Conservation (phyloP, 495 filamentous ascomycete genomes). For the Penicillium crystallinum region DNA sequence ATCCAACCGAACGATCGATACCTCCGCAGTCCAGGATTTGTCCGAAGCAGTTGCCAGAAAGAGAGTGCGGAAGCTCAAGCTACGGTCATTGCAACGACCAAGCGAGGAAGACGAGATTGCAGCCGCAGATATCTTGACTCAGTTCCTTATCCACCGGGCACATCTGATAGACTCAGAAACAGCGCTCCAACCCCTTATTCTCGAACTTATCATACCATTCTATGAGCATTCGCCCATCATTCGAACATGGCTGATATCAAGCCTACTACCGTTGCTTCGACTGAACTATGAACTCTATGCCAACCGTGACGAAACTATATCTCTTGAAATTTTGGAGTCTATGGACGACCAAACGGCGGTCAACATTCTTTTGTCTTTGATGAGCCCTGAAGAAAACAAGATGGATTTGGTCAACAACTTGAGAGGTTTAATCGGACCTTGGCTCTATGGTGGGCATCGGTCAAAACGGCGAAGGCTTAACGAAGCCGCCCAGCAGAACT, state of each 20-base stretch:
- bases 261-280: slow-evolving; percentile 69
- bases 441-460: slow-evolving; percentile 67
- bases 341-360: slow-evolving; percentile 58
- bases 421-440: slow-evolving; percentile 71
- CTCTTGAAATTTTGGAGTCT: slow-evolving; percentile 55
- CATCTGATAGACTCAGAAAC: slow-evolving; percentile 74
- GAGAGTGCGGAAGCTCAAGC: slow-evolving; percentile 63
- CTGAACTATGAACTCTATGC: slow-evolving; percentile 84
- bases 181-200: slow-evolving; percentile 66
- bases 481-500: slow-evolving; percentile 24
- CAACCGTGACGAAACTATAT: slow-evolving; percentile 46
- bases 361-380: slow-evolving; percentile 62
- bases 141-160: slow-evolving; percentile 72
- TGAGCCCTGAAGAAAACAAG: slow-evolving; percentile 37
- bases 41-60: slow-evolving; percentile 61
- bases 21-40: slow-evolving; percentile 54
- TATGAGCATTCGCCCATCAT: slow-evolving; percentile 60
- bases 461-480: slow-evolving; percentile 55
- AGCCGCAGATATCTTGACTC: slow-evolving; percentile 52
- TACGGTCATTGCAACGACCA: slow-evolving; percentile 55
- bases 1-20: slow-evolving; percentile 43
- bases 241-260: slow-evolving; percentile 72
- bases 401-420: slow-evolving; percentile 63
- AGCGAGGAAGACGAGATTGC: slow-evolving; percentile 39
- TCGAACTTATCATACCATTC: slow-evolving; percentile 69